Evolutionary conservation across 805 yeast genomes (phyloP), one percentile per base, ranked within the genome.

Genomic region (Aciculoconidium aculeatum): DNA sequence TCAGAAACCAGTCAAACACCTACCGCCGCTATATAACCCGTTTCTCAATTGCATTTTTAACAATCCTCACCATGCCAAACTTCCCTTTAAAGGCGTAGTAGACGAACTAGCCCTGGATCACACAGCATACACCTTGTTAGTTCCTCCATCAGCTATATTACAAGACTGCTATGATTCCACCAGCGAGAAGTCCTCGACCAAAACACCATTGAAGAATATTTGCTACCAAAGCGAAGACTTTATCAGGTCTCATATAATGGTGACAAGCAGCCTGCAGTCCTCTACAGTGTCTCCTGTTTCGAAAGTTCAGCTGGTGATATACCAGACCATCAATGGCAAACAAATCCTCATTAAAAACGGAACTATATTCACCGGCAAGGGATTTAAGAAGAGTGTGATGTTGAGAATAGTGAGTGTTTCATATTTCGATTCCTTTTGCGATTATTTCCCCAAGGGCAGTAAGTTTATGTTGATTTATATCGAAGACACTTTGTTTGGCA

Each of bases 11-110:
- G 15, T 28, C 16, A 36, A 45, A 21, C 72, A 71, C 41, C 59
- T 72, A 19, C 83, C 84, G 3, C 47, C 65, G 24, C 55, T 78
- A 31, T 53, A 69, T 32, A 80, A 81, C 42, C 86, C 88, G 6
- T 57, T 78, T 19, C 56, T 81, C 17, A 76, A 80, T 49, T 66
- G 76, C 21, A 52, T 81, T 5, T 80, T 82, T 60, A 77, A 80
- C 55, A 75, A 80, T 41, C 79, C 81, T 0, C 48, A 49, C 25
- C 44, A 49, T 19, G 35, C 36, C 15, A 55, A 61, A 57, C 33
- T 75, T 0, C 67, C 77, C 10, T 55, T 67, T 28, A 68, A 64
- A 34, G 63, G 61, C n/a, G 57, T 73, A 6, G 61, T 75, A 20
- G 47, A 53, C 4, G 64, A 52, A 28, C 44, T 80, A 14, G 42